Evolutionary conservation across 108 stramenopile species (phyloP), one percentile per base, ranked within the genome.

Genomic region (Nitzschia inconspicua): DNA sequence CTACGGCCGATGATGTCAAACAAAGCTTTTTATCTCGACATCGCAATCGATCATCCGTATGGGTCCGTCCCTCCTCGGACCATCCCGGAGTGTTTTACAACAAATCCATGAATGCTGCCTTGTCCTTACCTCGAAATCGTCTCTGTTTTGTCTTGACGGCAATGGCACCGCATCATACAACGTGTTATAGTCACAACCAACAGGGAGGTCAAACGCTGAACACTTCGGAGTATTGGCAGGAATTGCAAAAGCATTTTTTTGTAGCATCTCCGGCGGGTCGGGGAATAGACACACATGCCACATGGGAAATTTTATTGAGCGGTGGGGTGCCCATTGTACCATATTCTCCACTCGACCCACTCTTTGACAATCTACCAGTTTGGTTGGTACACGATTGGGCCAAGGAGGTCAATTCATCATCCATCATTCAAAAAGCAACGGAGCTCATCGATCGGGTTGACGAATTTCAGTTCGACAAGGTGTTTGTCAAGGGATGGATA

Each of bases 171-270:
- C n/a, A n/a, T n/a, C n/a, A n/a, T n/a, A n/a, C n/a, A n/a, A n/a
- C n/a, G n/a, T n/a, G n/a, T n/a, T n/a, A n/a, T n/a, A n/a, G n/a
- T n/a, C n/a, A n/a, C n/a, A n/a, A n/a, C n/a, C n/a, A n/a, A n/a
- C n/a, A n/a, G n/a, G n/a, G n/a, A n/a, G n/a, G n/a, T n/a, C n/a
- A n/a, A n/a, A n/a, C n/a, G n/a, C n/a, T n/a, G n/a, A n/a, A n/a
- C n/a, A n/a, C n/a, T n/a, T 55, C 69, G 20, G 79, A 75, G 19
- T 55, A 77, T 27, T 84, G 76, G 34, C 75, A 40, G 14, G 73
- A 43, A 58, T 76, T 84, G 73, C 80, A 84, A 3, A 76, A 71
- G 27, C 75, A 79, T 27, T 27, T 23, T 7, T 51, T 51, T 51
- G 8, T 51, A 26, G 28, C 28, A 0, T 20, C 19, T 51, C 50